Base-by-base conservation (phyloP, 169 alveolate genomes). In the Perkinsus chesapeaki region DNA sequence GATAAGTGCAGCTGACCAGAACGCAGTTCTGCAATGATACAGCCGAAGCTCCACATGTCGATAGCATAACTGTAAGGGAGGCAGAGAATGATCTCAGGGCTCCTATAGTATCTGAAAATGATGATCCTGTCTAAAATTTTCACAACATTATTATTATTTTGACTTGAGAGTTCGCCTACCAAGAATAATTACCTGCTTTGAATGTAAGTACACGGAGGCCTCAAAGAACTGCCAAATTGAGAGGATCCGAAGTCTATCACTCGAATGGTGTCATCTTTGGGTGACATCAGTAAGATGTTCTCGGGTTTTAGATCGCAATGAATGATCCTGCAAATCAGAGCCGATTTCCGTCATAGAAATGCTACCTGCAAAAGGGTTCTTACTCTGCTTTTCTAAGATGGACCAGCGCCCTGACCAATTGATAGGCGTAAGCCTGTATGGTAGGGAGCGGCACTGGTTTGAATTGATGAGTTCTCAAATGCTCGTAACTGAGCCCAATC, bases 301-400 rank as follows among this genome's bases (percentile, higher is more conserved):
- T 97, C 98, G 10, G 98, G 98, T 92, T 97, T 97, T 43, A 97
- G 92, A 94, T 97, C 98, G 93, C 98, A 96, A 93, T 96, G 98
- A 0, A 60, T 1, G 12, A 60, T 23, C 27, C 82, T 60, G 82
- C 7, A 60, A 23, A 16, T 0, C 12, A 23, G 27, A 60, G n/a
- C n/a, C n/a, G 3, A 60, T 60, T 3, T 60, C 3, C 82, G 60
- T n/a, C n/a, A n/a, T n/a, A 43, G 60, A 43, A 5, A 43, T 20
- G 37, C 82, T 23, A 60, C 12, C 82, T 5, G 12, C 0, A 1
- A 60, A 7, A 0, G 27, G 23, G 3, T 0, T 0, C 82, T 34
- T 34, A 60, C 82, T 34, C 23, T 3, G 12, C 12, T 7, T 60
- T 23, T 60, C 27, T 60, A 9, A 60, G 31, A 60, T 60, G 27